These are phyloP conservation scores for Vaccinium macrocarpon DNA, from an alignment of 148 eudicot species.

Conservation along the genomic window DNA sequence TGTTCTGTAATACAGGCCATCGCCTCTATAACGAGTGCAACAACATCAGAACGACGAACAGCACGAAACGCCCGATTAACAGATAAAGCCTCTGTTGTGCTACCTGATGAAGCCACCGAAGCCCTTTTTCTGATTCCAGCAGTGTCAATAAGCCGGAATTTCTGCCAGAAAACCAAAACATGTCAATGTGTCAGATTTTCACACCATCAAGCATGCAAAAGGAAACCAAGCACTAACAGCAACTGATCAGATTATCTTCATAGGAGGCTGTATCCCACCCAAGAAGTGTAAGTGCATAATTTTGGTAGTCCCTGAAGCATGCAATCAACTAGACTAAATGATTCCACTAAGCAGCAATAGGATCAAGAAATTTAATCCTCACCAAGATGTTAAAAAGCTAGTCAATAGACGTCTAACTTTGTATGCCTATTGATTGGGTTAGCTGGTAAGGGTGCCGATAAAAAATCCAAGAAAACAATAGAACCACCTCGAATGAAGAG, in stretches of 20 bases:
- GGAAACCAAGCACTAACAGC: neutral
- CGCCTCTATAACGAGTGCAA: constrained; percentile 93
- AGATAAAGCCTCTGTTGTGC: constrained; percentile 94
- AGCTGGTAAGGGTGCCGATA: neutral
- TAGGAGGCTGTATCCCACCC: neutral
- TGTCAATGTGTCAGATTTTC: neutral
- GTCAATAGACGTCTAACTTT: neutral
- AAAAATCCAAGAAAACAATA: neutral
- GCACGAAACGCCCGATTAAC: constrained; percentile 97
- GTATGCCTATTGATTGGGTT: neutral
- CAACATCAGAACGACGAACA: constrained; percentile 95
- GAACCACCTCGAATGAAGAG: neutral
- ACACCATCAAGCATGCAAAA: neutral
- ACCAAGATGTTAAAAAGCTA: constrained; percentile 3
- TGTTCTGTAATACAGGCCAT: constrained; percentile 99
- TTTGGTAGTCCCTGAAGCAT: neutral
- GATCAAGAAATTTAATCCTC: neutral
- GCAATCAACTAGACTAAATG: neutral
- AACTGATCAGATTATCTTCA: neutral
- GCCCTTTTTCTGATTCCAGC: constrained; percentile 96
- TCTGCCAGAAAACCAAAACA: constrained; percentile 45
- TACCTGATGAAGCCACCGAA: constrained; percentile 90
- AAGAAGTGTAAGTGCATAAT: neutral
- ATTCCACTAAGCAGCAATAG: neutral
- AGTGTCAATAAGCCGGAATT: constrained; percentile 87